A percentile compares a stretch with the other conserved stretches of the same genome.
phyloP scores from a whole-genome alignment of 495 filamentous ascomycete genomes.

The Penicillium silybi region DNA sequence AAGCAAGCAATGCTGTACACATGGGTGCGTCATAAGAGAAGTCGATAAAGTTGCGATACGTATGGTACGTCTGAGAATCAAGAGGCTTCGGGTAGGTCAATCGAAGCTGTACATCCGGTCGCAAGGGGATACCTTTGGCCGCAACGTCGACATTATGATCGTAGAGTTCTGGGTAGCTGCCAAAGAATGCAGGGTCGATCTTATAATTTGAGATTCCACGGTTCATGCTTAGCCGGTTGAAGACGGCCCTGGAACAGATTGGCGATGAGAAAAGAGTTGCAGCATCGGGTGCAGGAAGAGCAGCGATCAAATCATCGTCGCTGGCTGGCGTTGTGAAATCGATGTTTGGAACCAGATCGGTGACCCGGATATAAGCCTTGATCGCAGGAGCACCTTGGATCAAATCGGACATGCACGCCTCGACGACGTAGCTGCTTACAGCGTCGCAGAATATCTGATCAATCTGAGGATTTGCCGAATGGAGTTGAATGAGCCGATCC shows the following conservation, averaged over 20 bases:
- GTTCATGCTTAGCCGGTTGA: slow-evolving; percentile 5
- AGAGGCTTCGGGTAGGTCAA: slow-evolving; percentile 5
- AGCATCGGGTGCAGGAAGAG: slow-evolving; percentile 7
- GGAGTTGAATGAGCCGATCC: slow-evolving; percentile 5
- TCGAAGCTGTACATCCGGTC: slow-evolving; percentile 5
- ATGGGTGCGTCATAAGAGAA: slow-evolving; percentile 7
- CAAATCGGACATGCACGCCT: slow-evolving; percentile 8
- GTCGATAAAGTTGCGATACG: slow-evolving; percentile 8
- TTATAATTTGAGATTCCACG: slow-evolving; percentile 7
- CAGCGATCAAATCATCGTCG: background rate
- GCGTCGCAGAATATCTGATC: slow-evolving; percentile 8
- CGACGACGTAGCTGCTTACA: slow-evolving; percentile 10
- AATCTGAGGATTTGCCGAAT: slow-evolving; percentile 9
- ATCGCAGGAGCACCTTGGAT: slow-evolving; percentile 3
- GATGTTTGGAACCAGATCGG: slow-evolving; percentile 5
- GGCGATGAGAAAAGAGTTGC: slow-evolving; percentile 3
- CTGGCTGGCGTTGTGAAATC: background rate
- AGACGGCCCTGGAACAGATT: background rate
- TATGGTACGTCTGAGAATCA: slow-evolving; percentile 3
- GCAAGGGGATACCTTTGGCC: slow-evolving; percentile 2
- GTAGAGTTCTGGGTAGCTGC: slow-evolving; percentile 7
- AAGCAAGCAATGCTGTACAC: background rate
- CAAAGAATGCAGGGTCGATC: slow-evolving; percentile 9
- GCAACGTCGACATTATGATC: slow-evolving; percentile 4
- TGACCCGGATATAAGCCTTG: slow-evolving; percentile 6